Base-by-base conservation (phyloP, 2,329 filamentous ascomycete genomes). In the Fusarium napiforme region DNA sequence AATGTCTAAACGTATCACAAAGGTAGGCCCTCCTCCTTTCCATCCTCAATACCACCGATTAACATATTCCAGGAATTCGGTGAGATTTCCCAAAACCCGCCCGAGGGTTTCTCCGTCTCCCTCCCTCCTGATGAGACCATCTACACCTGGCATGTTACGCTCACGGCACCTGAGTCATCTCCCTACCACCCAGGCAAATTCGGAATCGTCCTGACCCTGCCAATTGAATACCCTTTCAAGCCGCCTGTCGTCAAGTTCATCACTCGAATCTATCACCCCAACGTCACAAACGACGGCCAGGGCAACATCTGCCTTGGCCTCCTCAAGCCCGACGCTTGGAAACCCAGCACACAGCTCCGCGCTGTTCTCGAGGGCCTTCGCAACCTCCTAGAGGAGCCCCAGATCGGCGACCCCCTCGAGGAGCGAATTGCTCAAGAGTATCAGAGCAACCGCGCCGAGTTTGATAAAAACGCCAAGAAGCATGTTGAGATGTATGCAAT, bases 241-340 rank as follows among this genome's bases (percentile, higher is more conserved):
- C 91, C 94, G 28, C 95, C 95, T 21, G 85, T 88, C 68, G 87
- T 97, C 76, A 90, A 88, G 79, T 97, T 97, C 88, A 85, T 87
- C 74, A 97, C 95, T 58, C 96, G 95, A 84, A 93, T 97, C 86
- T 98, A 97, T 88, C 95, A 98, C 85, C 95, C 95, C 49, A 98
- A 98, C 84, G 90, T 98, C 67, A 94, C 92, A 79, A 96, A 97
- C 87, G 95, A 97, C 82, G 88, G 89, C 79, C 89, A 91, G 75
- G 95, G 95, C 71, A 92, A 88, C 83, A 93, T 98, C 90, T 98
- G 95, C 84, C 87, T 98, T 49, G 91, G 90, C 68, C 89, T 95
- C 82, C 90, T 98, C 76, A 94, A 95, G 81, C 83, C 92, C 36
- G 94, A 97, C 78, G 92, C 94, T 83, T 98, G 95, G 95, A 98